Base-by-base conservation (phyloP, 805 yeast species). In the Hemisphaericaspora nanyangensis region DNA sequence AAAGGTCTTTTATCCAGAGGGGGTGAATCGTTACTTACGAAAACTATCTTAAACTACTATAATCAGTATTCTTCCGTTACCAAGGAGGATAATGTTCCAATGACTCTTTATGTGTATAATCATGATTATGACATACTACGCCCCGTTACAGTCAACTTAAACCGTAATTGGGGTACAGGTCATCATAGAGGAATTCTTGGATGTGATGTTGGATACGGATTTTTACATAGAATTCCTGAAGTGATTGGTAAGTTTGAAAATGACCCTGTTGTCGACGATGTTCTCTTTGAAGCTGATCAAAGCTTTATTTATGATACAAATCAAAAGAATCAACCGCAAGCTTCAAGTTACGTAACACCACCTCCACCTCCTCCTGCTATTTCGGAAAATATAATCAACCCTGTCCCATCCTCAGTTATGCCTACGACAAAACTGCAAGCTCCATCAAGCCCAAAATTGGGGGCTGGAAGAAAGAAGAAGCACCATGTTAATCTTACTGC, bases 161-260 rank as follows among this genome's bases (percentile, higher is more conserved):
- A 74, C n/a, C 72, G 74, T n/a, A 59, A 65, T 13, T 85, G 93
- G 88, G 87, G 89, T n/a, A 48, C 49, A 10, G 71, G 65, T 7
- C 61, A 56, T 12, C 88, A 90, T 12, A 74, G 68, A 47, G 95
- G 96, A 1, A 68, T 88, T 27, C 63, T 91, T 27, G 99, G 99
- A 2, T 89, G 96, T 63, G 95, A 90, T 47, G 95, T 91, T 15
- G 98, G 97, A 0, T 90, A 89, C 52, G 99, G 99, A 0, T 71
- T 85, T 37, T 65, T 91, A 36, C 98, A 91, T 56, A 68, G 93
- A 44, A 62, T 86, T n/a, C 96, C 98, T 1, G 77, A 79, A 42
- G 83, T 79, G 5, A 55, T 71, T 7, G 77, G 75, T 0, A 72
- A 74, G 42, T 77, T 74, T 52, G 76, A 67, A n/a, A 46, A 42